Evolutionary conservation across 768 basidiomycete species (phyloP), one percentile per base, ranked within the genome.

Genomic region (Phanerochaete sordida): DNA sequence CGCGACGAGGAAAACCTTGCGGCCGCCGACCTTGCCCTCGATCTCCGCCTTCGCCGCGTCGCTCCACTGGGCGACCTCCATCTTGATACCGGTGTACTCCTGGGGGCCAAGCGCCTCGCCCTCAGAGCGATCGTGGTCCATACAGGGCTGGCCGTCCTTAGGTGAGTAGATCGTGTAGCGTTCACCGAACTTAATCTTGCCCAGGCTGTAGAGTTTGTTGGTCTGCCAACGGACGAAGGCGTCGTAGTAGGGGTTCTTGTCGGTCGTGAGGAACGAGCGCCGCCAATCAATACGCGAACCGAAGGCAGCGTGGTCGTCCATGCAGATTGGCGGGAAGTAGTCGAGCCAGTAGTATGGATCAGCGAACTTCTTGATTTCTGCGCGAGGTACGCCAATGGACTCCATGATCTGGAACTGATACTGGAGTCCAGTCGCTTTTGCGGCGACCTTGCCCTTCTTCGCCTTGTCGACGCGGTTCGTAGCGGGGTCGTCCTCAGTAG

Each of bases 391-490:
- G 51, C 91, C 87, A 65, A 97, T 92, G 44, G 93, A 90, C 69
- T 95, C 89, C 88, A 98, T 90, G 73, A 98, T 98, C 80, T 98
- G 97, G 82, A 98, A 99, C 71, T 99, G 97, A 75, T 98, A 98
- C 30, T 88, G 88, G 62, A 92, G 79, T 1, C 96, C 97, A 1
- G 96, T 96, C 0, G 91, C 86, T 76, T 99, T 98, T 19, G 93
- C 93, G 19, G 84, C 83, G 19, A 98, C 76, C 73, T 99, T 99
- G 52, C 95, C 95, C 77, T 99, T 99, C 73, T 94, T 97, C 2
- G 85, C 94, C 72, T 97, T 98, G 62, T 81, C 84, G 53, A 82
- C 80, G 60, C 84, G 76, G 35, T 70, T 66, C 4, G 73, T 52
- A 30, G 75, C 72, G 3, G 73, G 74, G 21, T 78, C 74, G 8